Evolutionary conservation across 2,329 filamentous ascomycete species (phyloP), one percentile per base, ranked within the genome.

Genomic region (Ceratocystis huliohia): DNA sequence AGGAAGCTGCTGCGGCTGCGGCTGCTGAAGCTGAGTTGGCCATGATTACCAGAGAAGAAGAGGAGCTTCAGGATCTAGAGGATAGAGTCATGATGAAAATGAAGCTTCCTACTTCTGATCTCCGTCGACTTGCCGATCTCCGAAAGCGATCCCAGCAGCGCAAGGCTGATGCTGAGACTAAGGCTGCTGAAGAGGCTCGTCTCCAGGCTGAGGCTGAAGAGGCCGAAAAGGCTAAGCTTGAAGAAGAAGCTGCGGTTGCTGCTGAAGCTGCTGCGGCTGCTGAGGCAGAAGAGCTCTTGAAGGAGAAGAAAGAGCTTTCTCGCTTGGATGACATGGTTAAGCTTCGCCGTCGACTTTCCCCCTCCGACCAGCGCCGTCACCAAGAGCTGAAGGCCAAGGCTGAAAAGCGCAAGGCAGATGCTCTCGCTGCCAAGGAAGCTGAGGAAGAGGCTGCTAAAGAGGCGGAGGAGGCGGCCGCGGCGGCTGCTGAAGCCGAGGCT

Each of bases 131-230:
- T 17, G 1, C 46, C 22, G 48, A 61, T 25, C 64, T 68, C 33
- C 64, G 66, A 30, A 73, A 72, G 53, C 76, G 74, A 61, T 72
- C 71, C 0, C 74, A 74, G 67, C 71, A 69, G 65, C 72, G 70
- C 66, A 73, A 73, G 67, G 68, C 72, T 33, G 67, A 73, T 62
- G 73, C 72, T 10, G 74, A 74, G 70, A 61, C 70, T 70, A 61
- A 70, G 66, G 63, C 50, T 67, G 48, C 70, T 69, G 33, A 73
- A 69, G 22, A 71, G 70, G 61, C 71, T n/a, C 66, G 59, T 41
- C 17, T 68, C 37, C 15, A 46, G 22, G 44, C 61, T 15, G 53
- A 59, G 17, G 28, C 53, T 13, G 53, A 59, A 33, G 66, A 61
- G 33, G 63, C 59, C 6, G 59, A 66, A 22, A 50, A 66, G 33